Conservation (phyloP, 768 basidiomycete genomes). For the Dentipellis sp. region DNA sequence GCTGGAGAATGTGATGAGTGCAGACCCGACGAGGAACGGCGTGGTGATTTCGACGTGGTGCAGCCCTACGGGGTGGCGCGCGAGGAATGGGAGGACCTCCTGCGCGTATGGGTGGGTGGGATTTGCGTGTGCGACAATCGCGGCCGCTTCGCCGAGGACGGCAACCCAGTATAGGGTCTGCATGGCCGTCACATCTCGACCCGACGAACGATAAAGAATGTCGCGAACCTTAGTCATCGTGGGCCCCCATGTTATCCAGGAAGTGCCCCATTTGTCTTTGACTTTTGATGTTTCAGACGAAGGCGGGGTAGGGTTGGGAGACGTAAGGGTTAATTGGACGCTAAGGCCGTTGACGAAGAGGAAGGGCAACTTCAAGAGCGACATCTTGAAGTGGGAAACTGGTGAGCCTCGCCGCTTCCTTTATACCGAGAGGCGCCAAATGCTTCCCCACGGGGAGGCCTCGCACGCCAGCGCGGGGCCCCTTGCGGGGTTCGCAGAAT, state of each 20-base stretch:
- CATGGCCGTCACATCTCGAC: not conserved
- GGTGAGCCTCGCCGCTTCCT: too few relatives aligned
- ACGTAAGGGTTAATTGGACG: not conserved
- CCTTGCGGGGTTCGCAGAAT: too few relatives aligned
- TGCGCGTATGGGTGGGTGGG: not conserved
- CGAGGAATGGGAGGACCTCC: not conserved
- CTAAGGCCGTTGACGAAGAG: not conserved
- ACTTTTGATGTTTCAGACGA: not conserved
- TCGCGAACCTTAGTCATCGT: not conserved
- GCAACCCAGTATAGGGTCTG: not conserved
- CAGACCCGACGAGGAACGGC: not conserved
- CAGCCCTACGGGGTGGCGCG: not conserved
- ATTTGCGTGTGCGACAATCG: not conserved
- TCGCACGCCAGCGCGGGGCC: too few relatives aligned
- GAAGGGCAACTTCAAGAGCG: not conserved
- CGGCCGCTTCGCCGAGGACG: not conserved
- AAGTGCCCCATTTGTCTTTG: not conserved
- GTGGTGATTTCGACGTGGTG: not conserved
- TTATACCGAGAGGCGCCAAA: too few relatives aligned
- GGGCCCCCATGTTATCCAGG: not conserved
- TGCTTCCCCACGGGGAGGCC: too few relatives aligned
- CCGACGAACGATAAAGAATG: not conserved
- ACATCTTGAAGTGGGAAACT: not conserved
- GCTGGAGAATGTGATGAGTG: slow-evolving; percentile 2
- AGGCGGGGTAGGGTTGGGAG: not conserved